Conservation (phyloP, 495 filamentous ascomycete species). For the Trichoderma virens region DNA sequence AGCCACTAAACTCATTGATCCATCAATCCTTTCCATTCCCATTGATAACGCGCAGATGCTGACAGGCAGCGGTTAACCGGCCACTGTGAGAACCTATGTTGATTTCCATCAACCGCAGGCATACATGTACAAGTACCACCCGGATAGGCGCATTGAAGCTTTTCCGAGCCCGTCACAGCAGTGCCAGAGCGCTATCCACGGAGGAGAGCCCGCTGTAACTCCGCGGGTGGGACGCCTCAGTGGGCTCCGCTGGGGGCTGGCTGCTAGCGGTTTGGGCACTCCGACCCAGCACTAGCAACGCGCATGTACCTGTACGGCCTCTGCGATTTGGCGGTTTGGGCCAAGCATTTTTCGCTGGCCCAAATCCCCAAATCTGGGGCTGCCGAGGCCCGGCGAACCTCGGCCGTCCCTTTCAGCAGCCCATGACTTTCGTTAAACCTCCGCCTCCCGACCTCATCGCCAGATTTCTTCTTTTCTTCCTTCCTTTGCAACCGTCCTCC, state of each 20-base stretch:
- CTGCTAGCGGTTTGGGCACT: not conserved
- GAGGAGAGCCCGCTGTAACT: not conserved
- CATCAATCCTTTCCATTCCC: not conserved
- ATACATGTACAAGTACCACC: too few relatives aligned
- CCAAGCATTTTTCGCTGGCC: too few relatives aligned
- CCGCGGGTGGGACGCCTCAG: not conserved
- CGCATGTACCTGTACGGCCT: not conserved
- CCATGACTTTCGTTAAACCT: slow-evolving; percentile 2
- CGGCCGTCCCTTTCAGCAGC: slow-evolving; percentile 1
- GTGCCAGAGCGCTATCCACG: not conserved
- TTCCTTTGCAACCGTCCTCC: not conserved
- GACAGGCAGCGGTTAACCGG: not conserved
- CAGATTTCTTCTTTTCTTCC: not conserved
- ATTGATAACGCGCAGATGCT: not conserved
- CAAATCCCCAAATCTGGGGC: slow-evolving; percentile 7
- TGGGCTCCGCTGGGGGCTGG: not conserved
- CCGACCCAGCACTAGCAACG: not conserved
- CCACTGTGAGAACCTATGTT: not conserved
- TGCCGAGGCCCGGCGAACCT: slow-evolving; percentile 11
- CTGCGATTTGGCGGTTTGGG: too few relatives aligned
- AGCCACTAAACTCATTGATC: too few relatives aligned
- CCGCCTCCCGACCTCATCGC: not conserved
- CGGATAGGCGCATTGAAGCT: not conserved
- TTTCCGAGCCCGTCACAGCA: not conserved
- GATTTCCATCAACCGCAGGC: not conserved